Percentiles rank a stretch among this genome's conserved stretches.
Conservation (phyloP, 257 asterid species). For the Petrea volubilis region DNA sequence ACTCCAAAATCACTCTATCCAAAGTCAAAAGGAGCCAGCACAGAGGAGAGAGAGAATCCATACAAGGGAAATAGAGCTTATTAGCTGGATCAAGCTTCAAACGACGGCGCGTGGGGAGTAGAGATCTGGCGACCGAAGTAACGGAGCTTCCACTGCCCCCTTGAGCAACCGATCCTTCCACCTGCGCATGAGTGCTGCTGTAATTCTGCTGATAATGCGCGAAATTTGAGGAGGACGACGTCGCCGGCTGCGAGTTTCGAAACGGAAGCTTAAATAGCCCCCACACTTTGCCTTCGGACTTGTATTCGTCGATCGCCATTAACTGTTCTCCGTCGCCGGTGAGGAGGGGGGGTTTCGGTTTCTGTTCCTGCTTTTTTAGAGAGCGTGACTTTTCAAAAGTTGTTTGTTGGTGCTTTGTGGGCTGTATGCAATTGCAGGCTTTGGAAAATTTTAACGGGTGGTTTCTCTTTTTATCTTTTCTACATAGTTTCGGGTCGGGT, state of each 20-base stretch:
- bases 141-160: constrained; percentile 55
- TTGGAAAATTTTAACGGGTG: constrained; percentile 22
- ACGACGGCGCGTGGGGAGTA: constrained; percentile 85
- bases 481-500: not conserved
- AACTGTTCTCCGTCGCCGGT: constrained; percentile 30
- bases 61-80: constrained; percentile 90
- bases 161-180: constrained; percentile 62
- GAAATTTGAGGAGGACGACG: constrained; percentile 44
- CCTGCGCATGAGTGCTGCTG: constrained; percentile 47
- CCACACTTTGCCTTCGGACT: constrained; percentile 71
- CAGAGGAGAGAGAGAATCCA: constrained; percentile 17
- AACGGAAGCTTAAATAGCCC: constrained; percentile 81
- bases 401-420: constrained; percentile 30
- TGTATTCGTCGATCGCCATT: constrained; percentile 79
- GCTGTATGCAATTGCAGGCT: constrained; percentile 12
- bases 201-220: constrained; percentile 50
- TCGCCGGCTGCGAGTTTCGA: constrained; percentile 51
- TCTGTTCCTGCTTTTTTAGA: constrained; percentile 17
- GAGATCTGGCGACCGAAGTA: constrained; percentile 86
- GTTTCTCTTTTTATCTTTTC: not conserved
- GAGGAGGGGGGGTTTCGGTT: constrained; percentile 1
- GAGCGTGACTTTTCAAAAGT: constrained; percentile 33
- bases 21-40: not conserved
- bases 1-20: not conserved
- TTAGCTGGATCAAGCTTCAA: constrained; percentile 92